phyloP scores from a whole-genome alignment of 192 early-diverging fungal species.

The Ramicandelaber brevisporus region DNA sequence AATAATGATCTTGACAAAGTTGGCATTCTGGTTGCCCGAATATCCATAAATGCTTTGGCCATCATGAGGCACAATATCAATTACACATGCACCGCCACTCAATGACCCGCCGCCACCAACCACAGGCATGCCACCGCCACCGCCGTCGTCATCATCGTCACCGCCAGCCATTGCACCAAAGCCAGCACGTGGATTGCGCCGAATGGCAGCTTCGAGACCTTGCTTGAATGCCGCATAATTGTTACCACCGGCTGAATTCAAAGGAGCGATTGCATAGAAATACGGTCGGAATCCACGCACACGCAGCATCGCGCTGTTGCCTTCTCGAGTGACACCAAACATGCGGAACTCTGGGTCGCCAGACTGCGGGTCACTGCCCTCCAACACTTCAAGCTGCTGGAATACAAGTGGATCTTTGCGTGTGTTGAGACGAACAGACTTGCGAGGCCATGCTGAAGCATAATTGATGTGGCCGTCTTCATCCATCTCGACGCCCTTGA shows the following conservation, averaged over 20 bases:
- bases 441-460: too few species aligned
- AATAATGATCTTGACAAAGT: slow-evolving; percentile 55
- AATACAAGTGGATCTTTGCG: slow-evolving; percentile 40
- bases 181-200: slow-evolving; percentile 12
- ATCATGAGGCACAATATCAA: slow-evolving; percentile 20
- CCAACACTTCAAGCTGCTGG: slow-evolving; percentile 90
- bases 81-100: slow-evolving; percentile 3
- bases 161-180: slow-evolving; percentile 11
- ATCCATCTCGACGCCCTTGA: too few species aligned
- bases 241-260: slow-evolving; percentile 33
- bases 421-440: too few species aligned
- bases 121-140: slow-evolving; percentile 1
- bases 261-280: slow-evolving; percentile 83
- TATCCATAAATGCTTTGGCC: slow-evolving; percentile 65
- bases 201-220: slow-evolving; percentile 16
- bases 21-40: slow-evolving; percentile 49
- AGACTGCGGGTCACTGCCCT: slow-evolving; percentile 24
- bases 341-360: slow-evolving; percentile 41
- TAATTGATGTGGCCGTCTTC: too few species aligned
- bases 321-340: slow-evolving; percentile 71
- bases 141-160: slow-evolving; percentile 4
- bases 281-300: slow-evolving; percentile 79
- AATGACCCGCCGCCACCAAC: slow-evolving; percentile 1
- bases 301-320: slow-evolving; percentile 77
- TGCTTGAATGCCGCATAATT: too few species aligned